Percentiles rank a stretch among this genome's conserved stretches.
phyloP scores from a whole-genome alignment of 352 stramenopile species.

The Pythium monospermum region DNA sequence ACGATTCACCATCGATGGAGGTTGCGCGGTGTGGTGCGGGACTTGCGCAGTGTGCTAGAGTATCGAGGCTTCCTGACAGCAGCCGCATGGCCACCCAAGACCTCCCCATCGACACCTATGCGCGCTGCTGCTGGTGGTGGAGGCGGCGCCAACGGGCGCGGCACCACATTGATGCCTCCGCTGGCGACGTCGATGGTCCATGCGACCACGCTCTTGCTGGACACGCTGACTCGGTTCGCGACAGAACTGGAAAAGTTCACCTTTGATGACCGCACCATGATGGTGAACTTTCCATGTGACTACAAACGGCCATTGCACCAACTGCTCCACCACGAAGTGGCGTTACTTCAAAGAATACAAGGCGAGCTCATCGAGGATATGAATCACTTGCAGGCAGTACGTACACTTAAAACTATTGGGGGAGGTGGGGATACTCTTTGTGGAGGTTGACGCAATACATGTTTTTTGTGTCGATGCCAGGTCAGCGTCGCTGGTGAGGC shows the following conservation, averaged over 20 bases:
- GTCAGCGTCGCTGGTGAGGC: constrained; percentile 4
- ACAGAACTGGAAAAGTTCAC: constrained; percentile 13
- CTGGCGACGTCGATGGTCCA: not conserved
- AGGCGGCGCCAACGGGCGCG: not conserved
- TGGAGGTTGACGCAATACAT: not conserved
- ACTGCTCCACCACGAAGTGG: constrained; percentile 16
- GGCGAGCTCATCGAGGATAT: constrained; percentile 7
- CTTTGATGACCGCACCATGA: constrained; percentile 2
- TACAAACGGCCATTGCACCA: constrained; percentile 23
- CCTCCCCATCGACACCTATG: not conserved
- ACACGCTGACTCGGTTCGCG: constrained; percentile 8
- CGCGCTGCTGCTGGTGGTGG: constrained; percentile 5
- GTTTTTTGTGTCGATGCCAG: too few relatives aligned
- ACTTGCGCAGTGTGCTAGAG: constrained; percentile 11
- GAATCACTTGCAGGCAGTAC: constrained; percentile 15
- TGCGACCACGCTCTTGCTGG: constrained; percentile 1
- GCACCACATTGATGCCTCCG: not conserved
- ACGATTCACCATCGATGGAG: too few relatives aligned
- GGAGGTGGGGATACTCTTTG: too few relatives aligned
- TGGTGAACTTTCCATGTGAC: constrained; percentile 12
- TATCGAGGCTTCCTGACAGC: constrained; percentile 2
- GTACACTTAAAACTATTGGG: too few relatives aligned
- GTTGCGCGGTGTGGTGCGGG: not conserved
- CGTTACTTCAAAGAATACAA: not conserved
- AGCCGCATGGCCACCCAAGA: not conserved